A percentile compares a stretch with the other conserved stretches of the same genome.
Conservation (phyloP, 2,329 filamentous ascomycete genomes). For the Hypoxylon sp. region DNA sequence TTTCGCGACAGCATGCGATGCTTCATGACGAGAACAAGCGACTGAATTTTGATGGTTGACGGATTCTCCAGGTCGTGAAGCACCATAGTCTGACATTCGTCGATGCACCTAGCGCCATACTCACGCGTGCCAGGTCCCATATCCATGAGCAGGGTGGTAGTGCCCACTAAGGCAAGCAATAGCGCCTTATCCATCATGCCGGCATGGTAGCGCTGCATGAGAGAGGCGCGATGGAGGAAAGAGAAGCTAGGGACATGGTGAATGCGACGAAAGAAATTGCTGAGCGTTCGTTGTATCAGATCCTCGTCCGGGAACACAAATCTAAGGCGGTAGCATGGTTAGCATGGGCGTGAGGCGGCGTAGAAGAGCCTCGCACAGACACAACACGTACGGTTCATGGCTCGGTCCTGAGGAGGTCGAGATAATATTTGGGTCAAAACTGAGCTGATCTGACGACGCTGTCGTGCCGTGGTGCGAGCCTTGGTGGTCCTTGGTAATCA, state of each 20-base stretch:
- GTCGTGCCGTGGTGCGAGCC: constrained; percentile 45
- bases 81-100: constrained; percentile 62
- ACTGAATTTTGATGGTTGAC: constrained; percentile 63
- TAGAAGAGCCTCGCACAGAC: constrained; percentile 23
- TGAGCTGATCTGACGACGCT: constrained; percentile 41
- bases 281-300: constrained; percentile 61
- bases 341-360: constrained; percentile 28
- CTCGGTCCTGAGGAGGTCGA: constrained; percentile 30
- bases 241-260: constrained; percentile 67
- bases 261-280: constrained; percentile 65
- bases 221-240: constrained; percentile 65
- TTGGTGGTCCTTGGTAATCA: constrained; percentile 44
- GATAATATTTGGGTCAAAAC: constrained; percentile 30
- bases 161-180: constrained; percentile 62
- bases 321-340: constrained; percentile 49
- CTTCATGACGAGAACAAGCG: constrained; percentile 56
- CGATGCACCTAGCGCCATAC: constrained; percentile 62
- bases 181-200: constrained; percentile 64
- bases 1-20: constrained; percentile 56
- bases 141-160: constrained; percentile 64
- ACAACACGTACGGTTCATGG: constrained; percentile 40
- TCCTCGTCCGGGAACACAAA: constrained; percentile 54
- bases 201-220: constrained; percentile 66
- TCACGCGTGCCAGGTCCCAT: constrained; percentile 60
- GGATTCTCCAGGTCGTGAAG: constrained; percentile 62